These are phyloP conservation scores for Trametes villosa DNA, from an alignment of 768 basidiomycete genomes.

Conservation along the genomic window DNA sequence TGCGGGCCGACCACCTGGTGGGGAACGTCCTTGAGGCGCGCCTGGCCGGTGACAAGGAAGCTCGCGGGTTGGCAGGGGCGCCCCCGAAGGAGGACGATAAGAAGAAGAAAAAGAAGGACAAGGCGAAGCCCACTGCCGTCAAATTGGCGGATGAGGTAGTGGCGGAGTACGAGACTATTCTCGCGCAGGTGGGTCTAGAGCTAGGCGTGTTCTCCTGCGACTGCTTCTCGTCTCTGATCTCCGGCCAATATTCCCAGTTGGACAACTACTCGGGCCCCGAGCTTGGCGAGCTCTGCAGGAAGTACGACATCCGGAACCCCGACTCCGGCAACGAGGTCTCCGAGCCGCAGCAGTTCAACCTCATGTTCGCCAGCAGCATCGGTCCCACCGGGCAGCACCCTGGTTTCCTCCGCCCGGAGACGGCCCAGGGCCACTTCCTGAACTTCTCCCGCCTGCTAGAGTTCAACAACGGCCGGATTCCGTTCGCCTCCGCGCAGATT, in stretches of 20 bases:
- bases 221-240: conserved; percentile 12
- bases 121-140: conserved; percentile 70
- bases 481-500: conserved; percentile 97
- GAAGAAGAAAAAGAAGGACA: conserved; percentile 75
- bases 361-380: conserved; percentile 98
- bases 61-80: conserved; percentile 73
- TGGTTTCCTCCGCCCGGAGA: conserved; percentile 96
- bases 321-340: conserved; percentile 91
- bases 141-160: conserved; percentile 76
- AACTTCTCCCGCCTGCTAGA: conserved; percentile 97
- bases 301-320: conserved; percentile 83
- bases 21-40: conserved; percentile 90
- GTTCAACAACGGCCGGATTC: conserved; percentile 96
- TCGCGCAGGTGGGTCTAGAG: conserved; percentile 76
- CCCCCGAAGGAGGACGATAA: conserved; percentile 54
- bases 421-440: conserved; percentile 98
- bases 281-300: conserved; percentile 84
- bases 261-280: conserved; percentile 94
- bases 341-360: conserved; percentile 95
- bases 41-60: conserved; percentile 88
- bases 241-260: conserved; percentile 52
- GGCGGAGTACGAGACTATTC: conserved; percentile 75
- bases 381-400: conserved; percentile 97
- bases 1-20: conserved; percentile 95
- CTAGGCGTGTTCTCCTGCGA: not conserved